Evolutionary conservation across 2,329 filamentous ascomycete species (phyloP).

Genomic region (Talaromyces atroroseus): DNA sequence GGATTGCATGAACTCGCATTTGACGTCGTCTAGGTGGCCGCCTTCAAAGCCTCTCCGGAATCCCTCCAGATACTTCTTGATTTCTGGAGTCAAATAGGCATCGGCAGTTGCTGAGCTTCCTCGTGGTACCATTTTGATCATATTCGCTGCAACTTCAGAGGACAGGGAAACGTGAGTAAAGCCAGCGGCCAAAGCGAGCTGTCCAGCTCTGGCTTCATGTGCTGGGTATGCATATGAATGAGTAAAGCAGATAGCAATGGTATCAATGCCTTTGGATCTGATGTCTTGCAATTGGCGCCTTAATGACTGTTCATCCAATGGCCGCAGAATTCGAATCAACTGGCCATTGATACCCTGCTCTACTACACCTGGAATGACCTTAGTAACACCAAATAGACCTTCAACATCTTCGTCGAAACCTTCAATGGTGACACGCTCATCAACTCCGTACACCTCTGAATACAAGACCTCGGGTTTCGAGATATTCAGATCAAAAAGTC

Average conservation of each 20-base stretch:
- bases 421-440: constrained; percentile 83
- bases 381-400: not conserved
- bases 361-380: not conserved
- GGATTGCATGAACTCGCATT: constrained; percentile 89
- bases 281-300: constrained; percentile 60
- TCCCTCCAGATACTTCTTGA: constrained; percentile 68
- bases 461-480: constrained; percentile 82
- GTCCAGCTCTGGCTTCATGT: constrained; percentile 75
- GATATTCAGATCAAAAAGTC: constrained; percentile 87
- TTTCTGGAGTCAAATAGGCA: constrained; percentile 72
- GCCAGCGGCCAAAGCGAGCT: constrained; percentile 73
- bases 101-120: constrained; percentile 73
- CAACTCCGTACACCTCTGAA: constrained; percentile 73
- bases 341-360: constrained; percentile 62
- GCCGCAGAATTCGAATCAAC: constrained; percentile 62
- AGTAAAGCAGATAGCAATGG: constrained; percentile 84
- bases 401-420: constrained; percentile 53
- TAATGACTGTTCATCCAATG: constrained; percentile 50
- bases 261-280: constrained; percentile 64
- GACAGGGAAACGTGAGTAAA: constrained; percentile 76
- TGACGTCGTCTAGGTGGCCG: constrained; percentile 68
- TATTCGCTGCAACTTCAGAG: constrained; percentile 68
- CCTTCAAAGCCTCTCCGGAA: constrained; percentile 77
- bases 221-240: constrained; percentile 87
- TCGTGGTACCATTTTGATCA: constrained; percentile 74